Evolutionary conservation across 2,329 filamentous ascomycete genomes (phyloP).

Genomic region (Myriosclerotinia curreyana): DNA sequence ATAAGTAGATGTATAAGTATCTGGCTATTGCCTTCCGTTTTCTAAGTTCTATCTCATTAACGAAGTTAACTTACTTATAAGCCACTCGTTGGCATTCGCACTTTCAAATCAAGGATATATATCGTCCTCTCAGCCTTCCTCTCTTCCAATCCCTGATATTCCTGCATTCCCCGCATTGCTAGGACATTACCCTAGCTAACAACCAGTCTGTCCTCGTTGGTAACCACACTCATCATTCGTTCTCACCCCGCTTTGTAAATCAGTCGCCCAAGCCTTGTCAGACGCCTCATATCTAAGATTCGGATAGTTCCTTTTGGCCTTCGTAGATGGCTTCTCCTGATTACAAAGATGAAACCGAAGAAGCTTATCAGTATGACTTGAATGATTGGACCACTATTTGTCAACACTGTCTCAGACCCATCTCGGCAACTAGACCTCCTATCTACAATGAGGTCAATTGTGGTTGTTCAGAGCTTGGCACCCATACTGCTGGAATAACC

Average conservation of each 20-base stretch:
- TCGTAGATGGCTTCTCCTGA: constrained; percentile 21
- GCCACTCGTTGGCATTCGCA: background rate
- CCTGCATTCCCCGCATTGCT: background rate
- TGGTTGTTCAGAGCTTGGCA: constrained; percentile 29
- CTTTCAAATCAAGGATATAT: background rate
- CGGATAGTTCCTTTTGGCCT: constrained; percentile 20
- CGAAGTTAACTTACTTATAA: constrained; percentile 9
- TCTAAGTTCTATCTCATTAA: background rate
- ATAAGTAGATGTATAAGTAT: constrained; percentile 8
- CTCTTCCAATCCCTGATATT: background rate
- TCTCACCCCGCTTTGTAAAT: constrained; percentile 25
- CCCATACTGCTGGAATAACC: constrained; percentile 8
- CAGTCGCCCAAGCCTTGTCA: background rate
- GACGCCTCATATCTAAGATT: constrained; percentile 16
- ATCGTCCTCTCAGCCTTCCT: constrained; percentile 6
- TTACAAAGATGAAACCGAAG: constrained; percentile 21
- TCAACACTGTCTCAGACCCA: constrained; percentile 28
- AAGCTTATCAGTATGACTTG: constrained; percentile 22
- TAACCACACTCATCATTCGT: constrained; percentile 26
- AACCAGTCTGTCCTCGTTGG: constrained; percentile 28
- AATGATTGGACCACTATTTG: constrained; percentile 29
- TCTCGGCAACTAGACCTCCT: constrained; percentile 32
- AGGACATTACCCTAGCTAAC: constrained; percentile 6
- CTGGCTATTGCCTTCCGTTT: background rate
- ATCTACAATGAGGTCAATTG: constrained; percentile 34